These are phyloP conservation scores for Curvularia sp. DNA, from an alignment of 2,329 filamentous ascomycete species.

Conservation along the genomic window DNA sequence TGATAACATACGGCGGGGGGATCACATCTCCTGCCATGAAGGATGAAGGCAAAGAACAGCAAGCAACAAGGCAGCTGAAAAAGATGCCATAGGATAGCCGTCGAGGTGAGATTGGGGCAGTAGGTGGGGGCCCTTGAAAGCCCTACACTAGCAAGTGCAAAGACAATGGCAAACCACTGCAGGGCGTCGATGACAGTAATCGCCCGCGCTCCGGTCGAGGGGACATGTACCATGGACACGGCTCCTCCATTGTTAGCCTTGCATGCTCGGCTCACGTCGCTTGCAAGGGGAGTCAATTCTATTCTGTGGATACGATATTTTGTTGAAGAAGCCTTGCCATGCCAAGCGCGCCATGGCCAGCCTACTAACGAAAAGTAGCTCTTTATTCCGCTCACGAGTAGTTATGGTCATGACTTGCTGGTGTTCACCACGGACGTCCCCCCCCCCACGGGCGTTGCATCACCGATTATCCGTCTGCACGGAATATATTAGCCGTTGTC, in stretches of 20 bases:
- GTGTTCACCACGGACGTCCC: no score
- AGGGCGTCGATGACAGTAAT: not conserved
- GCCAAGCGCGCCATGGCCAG: constrained; percentile 6
- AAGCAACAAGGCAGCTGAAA: constrained; percentile 1
- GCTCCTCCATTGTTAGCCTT: not conserved
- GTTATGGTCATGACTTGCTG: not conserved
- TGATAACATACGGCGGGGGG: constrained; percentile 42
- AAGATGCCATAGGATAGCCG: constrained; percentile 7
- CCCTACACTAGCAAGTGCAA: constrained; percentile 4
- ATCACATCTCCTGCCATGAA: constrained; percentile 33
- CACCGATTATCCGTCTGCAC: not conserved
- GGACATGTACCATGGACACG: constrained; percentile 4
- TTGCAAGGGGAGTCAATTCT: not conserved
- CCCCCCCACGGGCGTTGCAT: not conserved
- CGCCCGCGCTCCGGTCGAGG: not conserved
- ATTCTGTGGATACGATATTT: not conserved
- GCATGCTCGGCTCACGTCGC: not conserved
- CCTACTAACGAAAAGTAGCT: constrained; percentile 8
- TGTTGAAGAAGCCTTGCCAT: not conserved
- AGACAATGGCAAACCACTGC: constrained; percentile 5
- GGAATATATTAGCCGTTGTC: not conserved
- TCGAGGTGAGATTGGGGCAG: not conserved
- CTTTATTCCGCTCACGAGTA: not conserved
- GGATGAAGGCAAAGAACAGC: constrained; percentile 7
- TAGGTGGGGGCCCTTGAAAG: not conserved